phyloP scores from a whole-genome alignment of 2,329 filamentous ascomycete genomes.

The Boeremia exigua region DNA sequence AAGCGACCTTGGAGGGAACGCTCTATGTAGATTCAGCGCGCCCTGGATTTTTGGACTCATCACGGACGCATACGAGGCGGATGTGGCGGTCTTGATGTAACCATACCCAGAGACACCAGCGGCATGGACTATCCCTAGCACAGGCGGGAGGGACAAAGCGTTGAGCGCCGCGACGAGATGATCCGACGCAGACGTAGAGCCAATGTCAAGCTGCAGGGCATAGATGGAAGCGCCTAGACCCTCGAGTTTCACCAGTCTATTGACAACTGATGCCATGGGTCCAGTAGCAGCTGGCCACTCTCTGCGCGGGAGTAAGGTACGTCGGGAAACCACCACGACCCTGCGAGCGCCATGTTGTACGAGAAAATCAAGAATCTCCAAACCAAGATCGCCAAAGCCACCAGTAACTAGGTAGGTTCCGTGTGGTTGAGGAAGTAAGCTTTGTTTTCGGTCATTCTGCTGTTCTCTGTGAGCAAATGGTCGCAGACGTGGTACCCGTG shows the following conservation, averaged over 20 bases:
- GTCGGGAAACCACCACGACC: constrained; percentile 51
- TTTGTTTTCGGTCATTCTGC: constrained; percentile 8
- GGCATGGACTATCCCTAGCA: constrained; percentile 52
- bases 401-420: constrained; percentile 55
- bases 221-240: constrained; percentile 41
- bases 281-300: constrained; percentile 32
- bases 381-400: constrained; percentile 51
- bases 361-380: constrained; percentile 48
- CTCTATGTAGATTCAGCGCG: constrained; percentile 32
- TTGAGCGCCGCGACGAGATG: constrained; percentile 36
- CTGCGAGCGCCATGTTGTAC: constrained; percentile 50
- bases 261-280: constrained; percentile 17
- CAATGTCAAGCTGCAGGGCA: constrained; percentile 48
- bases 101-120: constrained; percentile 49
- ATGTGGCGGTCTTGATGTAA: constrained; percentile 42
- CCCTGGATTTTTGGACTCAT: constrained; percentile 42
- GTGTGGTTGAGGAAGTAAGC: constrained; percentile 35
- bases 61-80: constrained; percentile 40
- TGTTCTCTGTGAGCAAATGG: constrained; percentile 28
- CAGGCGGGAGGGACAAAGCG: constrained; percentile 45
- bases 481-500: constrained; percentile 42
- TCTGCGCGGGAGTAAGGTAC: constrained; percentile 43
- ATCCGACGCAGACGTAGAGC: constrained; percentile 22
- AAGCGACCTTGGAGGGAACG: constrained; percentile 33
- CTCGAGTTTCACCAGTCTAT: constrained; percentile 27